These are phyloP conservation scores for Aspergillus sparsus DNA, from an alignment of 495 filamentous ascomycete genomes.

Conservation along the genomic window DNA sequence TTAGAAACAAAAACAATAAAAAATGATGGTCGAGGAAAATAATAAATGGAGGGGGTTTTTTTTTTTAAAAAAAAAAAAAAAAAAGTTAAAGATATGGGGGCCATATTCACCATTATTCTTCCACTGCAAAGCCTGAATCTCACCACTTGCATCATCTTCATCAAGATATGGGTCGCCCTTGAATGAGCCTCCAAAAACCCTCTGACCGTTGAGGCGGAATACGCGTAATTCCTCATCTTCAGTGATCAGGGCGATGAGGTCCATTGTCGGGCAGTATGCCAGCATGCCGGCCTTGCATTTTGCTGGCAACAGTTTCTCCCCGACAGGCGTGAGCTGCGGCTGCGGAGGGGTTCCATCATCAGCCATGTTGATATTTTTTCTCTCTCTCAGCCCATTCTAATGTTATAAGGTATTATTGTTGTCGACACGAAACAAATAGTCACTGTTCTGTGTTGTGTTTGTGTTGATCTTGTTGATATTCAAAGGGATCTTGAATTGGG, in stretches of 20 bases:
- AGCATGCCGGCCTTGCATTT: constrained; percentile 59
- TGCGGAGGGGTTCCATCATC: constrained; percentile 26
- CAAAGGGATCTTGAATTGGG: constrained; percentile 14
- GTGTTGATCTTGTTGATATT: constrained; percentile 17
- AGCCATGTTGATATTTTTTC: constrained; percentile 26
- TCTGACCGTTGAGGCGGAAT: constrained; percentile 68
- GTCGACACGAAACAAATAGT: background rate
- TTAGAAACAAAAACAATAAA: no score
- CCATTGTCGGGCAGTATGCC: constrained; percentile 79
- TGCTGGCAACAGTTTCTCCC: constrained; percentile 57
- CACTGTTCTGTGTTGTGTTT: constrained; percentile 6
- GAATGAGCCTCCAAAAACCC: constrained; percentile 61
- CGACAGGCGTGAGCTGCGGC: constrained; percentile 47
- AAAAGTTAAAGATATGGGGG: background rate
- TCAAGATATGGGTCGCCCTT: constrained; percentile 49
- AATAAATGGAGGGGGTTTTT: no score
- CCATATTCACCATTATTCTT: constrained; percentile 71
- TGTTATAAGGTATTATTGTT: background rate
- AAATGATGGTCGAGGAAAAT: no score
- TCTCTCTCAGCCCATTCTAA: constrained; percentile 22
- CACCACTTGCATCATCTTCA: constrained; percentile 53
- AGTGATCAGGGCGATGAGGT: constrained; percentile 73
- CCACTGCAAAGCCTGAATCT: constrained; percentile 64
- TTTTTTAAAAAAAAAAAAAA: no score
- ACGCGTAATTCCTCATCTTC: constrained; percentile 62